Evolutionary conservation across 805 yeast genomes (phyloP).

Genomic region (Metschnikowia reukaufii): DNA sequence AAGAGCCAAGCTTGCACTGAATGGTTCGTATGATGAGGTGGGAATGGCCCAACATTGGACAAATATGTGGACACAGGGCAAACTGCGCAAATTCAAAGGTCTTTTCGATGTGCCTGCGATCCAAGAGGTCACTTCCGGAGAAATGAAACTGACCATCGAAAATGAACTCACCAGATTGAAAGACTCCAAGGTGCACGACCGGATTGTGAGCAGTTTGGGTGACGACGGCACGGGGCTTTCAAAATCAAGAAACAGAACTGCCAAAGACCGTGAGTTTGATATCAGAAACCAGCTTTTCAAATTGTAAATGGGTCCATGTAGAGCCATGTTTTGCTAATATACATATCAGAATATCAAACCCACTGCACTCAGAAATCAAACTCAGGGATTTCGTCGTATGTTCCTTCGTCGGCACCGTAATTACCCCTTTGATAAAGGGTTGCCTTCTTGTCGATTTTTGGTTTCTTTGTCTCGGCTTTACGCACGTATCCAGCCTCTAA

Average conservation of each 20-base stretch:
- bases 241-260: conserved; percentile 40
- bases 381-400: conserved; percentile 27
- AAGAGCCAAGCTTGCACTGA: conserved; percentile 34
- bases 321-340: too few relatives aligned
- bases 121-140: conserved; percentile 27
- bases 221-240: conserved; percentile 38
- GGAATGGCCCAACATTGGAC: conserved; percentile 68
- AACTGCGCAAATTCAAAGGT: conserved; percentile 30
- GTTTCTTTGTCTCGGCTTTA: conserved; percentile 21
- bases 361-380: conserved; percentile 22
- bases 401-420: conserved; percentile 28
- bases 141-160: conserved; percentile 25
- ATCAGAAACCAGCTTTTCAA: conserved; percentile 39
- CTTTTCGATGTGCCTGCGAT: conserved; percentile 39
- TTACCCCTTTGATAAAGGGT: conserved; percentile 18
- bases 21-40: conserved; percentile 47
- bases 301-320: conserved; percentile 23
- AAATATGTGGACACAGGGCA: conserved; percentile 60
- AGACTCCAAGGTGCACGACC: conserved; percentile 27
- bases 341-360: too few relatives aligned
- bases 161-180: conserved; percentile 32
- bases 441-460: conserved; percentile 8
- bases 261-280: conserved; percentile 45
- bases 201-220: conserved; percentile 37
- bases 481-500: conserved; percentile 26